These are phyloP conservation scores for Leishmania braziliensis DNA, from an alignment of 208 protist species.

Conservation along the genomic window DNA sequence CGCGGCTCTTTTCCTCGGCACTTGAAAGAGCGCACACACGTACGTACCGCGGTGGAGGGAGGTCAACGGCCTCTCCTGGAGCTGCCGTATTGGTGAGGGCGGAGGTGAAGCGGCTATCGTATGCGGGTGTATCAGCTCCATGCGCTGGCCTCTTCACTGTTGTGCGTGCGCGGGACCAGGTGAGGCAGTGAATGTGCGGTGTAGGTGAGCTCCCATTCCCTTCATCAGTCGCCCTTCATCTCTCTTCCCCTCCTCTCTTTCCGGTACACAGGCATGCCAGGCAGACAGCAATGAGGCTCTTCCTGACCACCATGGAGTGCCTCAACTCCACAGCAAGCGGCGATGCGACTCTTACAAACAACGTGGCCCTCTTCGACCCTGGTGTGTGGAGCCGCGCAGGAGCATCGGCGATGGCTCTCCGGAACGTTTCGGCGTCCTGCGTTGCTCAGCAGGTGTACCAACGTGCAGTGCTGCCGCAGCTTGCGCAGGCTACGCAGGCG, in stretches of 20 bases:
- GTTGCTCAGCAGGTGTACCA: constrained; percentile 24
- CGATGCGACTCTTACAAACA: not conserved
- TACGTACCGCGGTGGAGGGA: not conserved
- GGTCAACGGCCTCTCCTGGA: not conserved
- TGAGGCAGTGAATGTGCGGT: not conserved
- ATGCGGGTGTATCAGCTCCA: not conserved
- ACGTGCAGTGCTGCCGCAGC: constrained; percentile 9
- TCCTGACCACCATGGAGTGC: constrained; percentile 7
- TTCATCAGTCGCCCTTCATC: not conserved
- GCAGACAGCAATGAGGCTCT: constrained; percentile 7
- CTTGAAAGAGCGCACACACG: not conserved
- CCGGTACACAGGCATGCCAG: not conserved
- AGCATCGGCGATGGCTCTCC: constrained; percentile 6
- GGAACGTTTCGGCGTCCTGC: constrained; percentile 5
- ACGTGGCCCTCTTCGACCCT: constrained; percentile 19
- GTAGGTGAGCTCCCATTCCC: not conserved
- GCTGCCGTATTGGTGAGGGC: not conserved
- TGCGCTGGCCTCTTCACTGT: not conserved
- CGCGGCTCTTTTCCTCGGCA: not conserved
- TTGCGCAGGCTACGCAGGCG: not conserved
- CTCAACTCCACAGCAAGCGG: not conserved
- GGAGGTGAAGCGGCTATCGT: not conserved
- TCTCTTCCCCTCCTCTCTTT: not conserved
- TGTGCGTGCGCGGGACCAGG: not conserved
- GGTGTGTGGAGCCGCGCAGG: constrained; percentile 23